Evolutionary conservation across 176 grass and related monocot species (phyloP), one percentile per base, ranked within the genome.

Genomic region (Rhynchospora pubera): DNA sequence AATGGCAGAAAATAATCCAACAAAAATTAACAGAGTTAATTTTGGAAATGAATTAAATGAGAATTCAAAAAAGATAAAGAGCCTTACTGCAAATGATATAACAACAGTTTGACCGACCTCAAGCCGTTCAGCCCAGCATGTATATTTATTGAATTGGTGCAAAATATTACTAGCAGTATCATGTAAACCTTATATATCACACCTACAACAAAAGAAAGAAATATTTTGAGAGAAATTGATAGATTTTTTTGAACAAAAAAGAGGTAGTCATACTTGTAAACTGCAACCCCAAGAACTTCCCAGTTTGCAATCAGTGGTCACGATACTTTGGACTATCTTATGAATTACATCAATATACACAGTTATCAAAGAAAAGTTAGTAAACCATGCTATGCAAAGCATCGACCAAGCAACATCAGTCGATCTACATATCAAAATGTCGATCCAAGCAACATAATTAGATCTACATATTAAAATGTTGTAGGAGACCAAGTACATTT

Each of bases 81-180:
- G 61, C 69, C 81, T 91, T 93, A 99, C 96, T 58, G 96, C 96
- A 81, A 93, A 87, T 84, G 96, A 93, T 87, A 99, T 95, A 76
- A 99, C 91, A 74, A 99, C 87, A 72, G 96, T 93, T 82, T 99
- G 96, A 60, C 93, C 96, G 73, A 89, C 87, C 92, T 99, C 96
- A 61, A 99, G 90, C 21, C 96, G 88, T 99, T 99, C 86, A 99
- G 65, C 46, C 96, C 96, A 62, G 96, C 96, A 68, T 99, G 96
- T 84, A 99, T 99, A 60, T 99, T 99, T 81, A 99, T 99, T 45
- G 96, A 95, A 83, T 99, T 99, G 86, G 96, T 95, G 78, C 96
- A 99, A 58, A 99, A 99, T 18, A 99, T 91, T 61, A 90, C 96
- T 87, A 99, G 57, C 85, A 99, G 77, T n/a, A 88, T 82, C 96